These are phyloP conservation scores for Pyrenophora seminiperda DNA, from an alignment of 2,329 filamentous ascomycete species.

Conservation along the genomic window DNA sequence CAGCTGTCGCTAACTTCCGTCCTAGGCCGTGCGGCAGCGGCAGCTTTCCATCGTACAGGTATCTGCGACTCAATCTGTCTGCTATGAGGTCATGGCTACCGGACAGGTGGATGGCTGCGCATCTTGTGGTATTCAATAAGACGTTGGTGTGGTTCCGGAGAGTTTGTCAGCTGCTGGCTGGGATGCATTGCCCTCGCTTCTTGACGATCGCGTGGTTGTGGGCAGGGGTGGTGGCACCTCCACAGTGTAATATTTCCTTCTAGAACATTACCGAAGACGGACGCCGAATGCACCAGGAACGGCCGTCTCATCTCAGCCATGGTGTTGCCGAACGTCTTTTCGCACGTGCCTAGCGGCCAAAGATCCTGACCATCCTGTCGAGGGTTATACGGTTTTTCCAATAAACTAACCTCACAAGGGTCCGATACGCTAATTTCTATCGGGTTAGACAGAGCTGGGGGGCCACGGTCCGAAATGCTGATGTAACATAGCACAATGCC, in stretches of 20 bases:
- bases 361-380: not conserved
- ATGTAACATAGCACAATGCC: not conserved
- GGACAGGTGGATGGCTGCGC: constrained; percentile 9
- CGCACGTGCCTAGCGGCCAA: constrained; percentile 2
- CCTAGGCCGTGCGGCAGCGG: constrained; percentile 17
- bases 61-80: constrained; percentile 17
- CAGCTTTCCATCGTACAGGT: constrained; percentile 14
- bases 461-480: not conserved
- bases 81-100: constrained; percentile 34
- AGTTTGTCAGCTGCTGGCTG: constrained; percentile 45
- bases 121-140: constrained; percentile 29
- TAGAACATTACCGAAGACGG: constrained; percentile 32
- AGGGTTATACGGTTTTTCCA: not conserved
- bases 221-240: constrained; percentile 18
- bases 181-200: constrained; percentile 24
- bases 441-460: not conserved
- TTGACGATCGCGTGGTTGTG: constrained; percentile 25
- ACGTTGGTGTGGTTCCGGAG: constrained; percentile 19
- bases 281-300: constrained; percentile 1
- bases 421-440: not conserved
- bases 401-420: not conserved
- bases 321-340: not conserved
- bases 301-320: not conserved
- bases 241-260: constrained; percentile 18
- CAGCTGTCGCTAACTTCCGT: constrained; percentile 36